phyloP scores from a whole-genome alignment of 2,329 filamentous ascomycete species.

The Neospermospora avenae region DNA sequence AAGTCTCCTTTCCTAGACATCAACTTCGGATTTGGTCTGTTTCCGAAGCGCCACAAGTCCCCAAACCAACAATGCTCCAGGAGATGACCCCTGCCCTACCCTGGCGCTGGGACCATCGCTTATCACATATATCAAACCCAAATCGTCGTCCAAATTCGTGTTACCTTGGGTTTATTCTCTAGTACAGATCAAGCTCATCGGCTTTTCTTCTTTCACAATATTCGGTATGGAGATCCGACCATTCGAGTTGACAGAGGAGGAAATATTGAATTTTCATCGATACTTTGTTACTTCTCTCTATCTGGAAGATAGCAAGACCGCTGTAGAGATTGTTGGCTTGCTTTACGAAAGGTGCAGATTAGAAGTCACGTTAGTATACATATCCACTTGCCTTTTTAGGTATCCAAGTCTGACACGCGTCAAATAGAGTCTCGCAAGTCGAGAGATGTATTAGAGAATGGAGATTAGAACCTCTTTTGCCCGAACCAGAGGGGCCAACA shows the following conservation, averaged over 20 bases:
- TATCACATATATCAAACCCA: not conserved
- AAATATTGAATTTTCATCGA: constrained; percentile 24
- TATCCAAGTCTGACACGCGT: constrained; percentile 2
- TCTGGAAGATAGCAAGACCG: constrained; percentile 21
- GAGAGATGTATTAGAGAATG: constrained; percentile 22
- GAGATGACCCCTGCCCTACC: not conserved
- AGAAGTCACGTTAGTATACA: constrained; percentile 21
- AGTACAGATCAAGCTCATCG: not conserved
- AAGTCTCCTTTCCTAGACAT: not conserved
- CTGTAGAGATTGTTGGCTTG: constrained; percentile 22
- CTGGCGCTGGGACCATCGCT: not conserved
- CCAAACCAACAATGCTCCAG: not conserved
- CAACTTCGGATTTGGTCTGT: not conserved
- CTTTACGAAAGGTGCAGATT: constrained; percentile 16
- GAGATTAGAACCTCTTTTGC: constrained; percentile 8
- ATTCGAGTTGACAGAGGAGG: constrained; percentile 24
- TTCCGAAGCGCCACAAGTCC: not conserved
- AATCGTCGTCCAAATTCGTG: not conserved
- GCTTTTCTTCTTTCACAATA: not conserved
- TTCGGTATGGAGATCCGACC: constrained; percentile 19
- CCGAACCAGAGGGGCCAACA: not conserved
- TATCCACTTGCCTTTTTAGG: not conserved
- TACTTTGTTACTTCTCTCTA: constrained; percentile 25
- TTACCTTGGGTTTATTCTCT: not conserved
- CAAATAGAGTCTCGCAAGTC: constrained; percentile 22